Evolutionary conservation across 2,329 filamentous ascomycete species (phyloP).

Genomic region (Cladorrhinum sp.): DNA sequence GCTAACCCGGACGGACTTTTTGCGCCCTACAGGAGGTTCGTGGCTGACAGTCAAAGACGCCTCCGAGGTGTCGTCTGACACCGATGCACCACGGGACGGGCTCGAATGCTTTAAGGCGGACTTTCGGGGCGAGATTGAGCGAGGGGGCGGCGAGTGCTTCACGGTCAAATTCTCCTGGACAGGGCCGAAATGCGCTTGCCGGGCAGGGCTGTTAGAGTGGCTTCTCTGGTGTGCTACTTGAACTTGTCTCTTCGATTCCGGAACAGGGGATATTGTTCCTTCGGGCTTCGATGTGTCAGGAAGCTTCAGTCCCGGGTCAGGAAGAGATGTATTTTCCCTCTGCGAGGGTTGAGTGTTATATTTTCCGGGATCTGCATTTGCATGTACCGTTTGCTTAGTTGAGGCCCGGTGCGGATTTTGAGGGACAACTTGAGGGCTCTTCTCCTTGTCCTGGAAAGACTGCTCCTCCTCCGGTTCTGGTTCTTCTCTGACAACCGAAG

Average conservation of each 20-base stretch:
- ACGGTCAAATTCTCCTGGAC: constrained; percentile 54
- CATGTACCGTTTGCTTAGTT: constrained; percentile 29
- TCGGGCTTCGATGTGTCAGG: constrained; percentile 11
- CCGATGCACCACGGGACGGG: constrained; percentile 51
- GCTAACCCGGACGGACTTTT: constrained; percentile 70
- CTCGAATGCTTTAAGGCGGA: constrained; percentile 69
- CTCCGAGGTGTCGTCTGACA: constrained; percentile 49
- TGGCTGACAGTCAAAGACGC: constrained; percentile 36
- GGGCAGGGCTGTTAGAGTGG: constrained; percentile 59
- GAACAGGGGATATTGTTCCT: constrained; percentile 9
- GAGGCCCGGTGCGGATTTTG: constrained; percentile 11
- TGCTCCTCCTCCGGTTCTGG: constrained; percentile 28
- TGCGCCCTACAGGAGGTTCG: constrained; percentile 44
- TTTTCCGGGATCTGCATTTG: background rate
- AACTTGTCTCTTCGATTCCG: constrained; percentile 5
- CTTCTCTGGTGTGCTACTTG: constrained; percentile 35
- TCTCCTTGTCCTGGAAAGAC: background rate
- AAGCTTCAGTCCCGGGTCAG: background rate
- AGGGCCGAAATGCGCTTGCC: constrained; percentile 65
- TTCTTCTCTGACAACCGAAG: constrained; percentile 45
- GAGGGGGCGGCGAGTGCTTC: constrained; percentile 65
- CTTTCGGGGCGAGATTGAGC: constrained; percentile 73
- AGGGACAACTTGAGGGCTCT: background rate
- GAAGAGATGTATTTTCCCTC: background rate
- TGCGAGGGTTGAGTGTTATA: background rate